A percentile compares a stretch with the other conserved stretches of the same genome.
Conservation (phyloP, 78 protist genomes). For the Isochrysis galbana region DNA sequence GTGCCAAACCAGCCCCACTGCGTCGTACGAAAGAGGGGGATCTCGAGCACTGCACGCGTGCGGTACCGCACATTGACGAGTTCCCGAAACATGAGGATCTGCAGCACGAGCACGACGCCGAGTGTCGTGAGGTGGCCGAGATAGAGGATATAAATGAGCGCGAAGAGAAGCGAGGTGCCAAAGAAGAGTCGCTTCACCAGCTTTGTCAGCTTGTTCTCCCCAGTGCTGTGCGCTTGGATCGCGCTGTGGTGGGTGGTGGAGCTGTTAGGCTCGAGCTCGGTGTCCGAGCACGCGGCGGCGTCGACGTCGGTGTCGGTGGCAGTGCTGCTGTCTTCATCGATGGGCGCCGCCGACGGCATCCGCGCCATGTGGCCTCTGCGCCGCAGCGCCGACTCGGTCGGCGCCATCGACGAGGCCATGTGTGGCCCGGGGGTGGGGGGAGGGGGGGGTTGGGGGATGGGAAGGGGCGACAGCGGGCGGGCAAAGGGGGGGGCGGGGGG, state of each 20-base stretch:
- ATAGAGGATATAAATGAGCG: background rate
- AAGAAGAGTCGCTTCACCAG: conserved; percentile 4
- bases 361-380: too few species aligned
- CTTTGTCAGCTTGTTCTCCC: conserved; percentile 10
- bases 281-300: too few species aligned
- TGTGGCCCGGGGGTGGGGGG: too few species aligned
- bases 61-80: background rate
- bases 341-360: too few species aligned
- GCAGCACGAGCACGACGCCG: background rate
- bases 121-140: background rate
- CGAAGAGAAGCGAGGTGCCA: background rate
- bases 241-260: background rate
- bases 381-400: too few species aligned
- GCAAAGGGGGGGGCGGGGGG: too few species aligned
- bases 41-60: too few species aligned
- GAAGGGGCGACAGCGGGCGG: too few species aligned
- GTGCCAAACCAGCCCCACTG: conserved; percentile 5
- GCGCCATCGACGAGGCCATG: too few species aligned
- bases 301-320: too few species aligned
- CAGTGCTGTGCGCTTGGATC: background rate
- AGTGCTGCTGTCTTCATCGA: too few species aligned
- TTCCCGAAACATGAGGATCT: background rate
- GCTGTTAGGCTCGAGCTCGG: background rate
- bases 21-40: background rate
- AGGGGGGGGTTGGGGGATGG: too few species aligned